Evolutionary conservation across 2,329 filamentous ascomycete genomes (phyloP).

Genomic region (Chaetothyriales sp.): DNA sequence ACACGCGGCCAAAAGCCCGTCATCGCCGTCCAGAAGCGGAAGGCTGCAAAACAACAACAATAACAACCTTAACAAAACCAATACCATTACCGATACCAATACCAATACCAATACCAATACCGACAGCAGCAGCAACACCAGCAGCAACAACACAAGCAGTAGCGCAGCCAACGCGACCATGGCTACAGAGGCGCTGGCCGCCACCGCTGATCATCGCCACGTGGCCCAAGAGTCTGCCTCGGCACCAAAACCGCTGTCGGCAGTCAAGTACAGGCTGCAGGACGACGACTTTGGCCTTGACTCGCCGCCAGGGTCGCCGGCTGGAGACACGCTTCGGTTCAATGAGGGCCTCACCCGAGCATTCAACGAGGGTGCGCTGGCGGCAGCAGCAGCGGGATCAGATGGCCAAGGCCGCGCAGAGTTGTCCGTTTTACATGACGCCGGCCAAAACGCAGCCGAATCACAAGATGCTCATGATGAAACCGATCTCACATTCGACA

Average conservation of each 20-base stretch:
- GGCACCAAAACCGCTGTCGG: conserved; percentile 6
- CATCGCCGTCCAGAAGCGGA: not conserved
- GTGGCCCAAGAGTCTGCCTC: not conserved
- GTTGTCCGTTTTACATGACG: conserved; percentile 10
- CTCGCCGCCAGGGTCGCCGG: conserved; percentile 16
- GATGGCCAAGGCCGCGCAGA: conserved; percentile 6
- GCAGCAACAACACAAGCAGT: too few species aligned
- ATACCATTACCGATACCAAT: not conserved
- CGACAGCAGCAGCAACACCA: not conserved
- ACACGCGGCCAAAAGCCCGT: not conserved
- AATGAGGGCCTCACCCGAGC: conserved; percentile 18
- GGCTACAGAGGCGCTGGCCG: not conserved
- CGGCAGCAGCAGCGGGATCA: conserved; percentile 25
- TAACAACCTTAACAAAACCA: not conserved
- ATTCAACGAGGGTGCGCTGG: conserved; percentile 14
- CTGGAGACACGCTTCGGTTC: conserved; percentile 18
- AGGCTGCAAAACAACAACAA: not conserved
- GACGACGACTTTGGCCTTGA: conserved; percentile 8
- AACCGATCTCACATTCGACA: conserved; percentile 13
- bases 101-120: not conserved
- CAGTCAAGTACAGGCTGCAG: conserved; percentile 17
- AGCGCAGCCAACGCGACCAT: not conserved
- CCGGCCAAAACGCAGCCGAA: conserved; percentile 2
- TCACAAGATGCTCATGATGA: conserved; percentile 9
- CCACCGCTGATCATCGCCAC: not conserved